Evolutionary conservation across 495 filamentous ascomycete species (phyloP).

Genomic region (Glutinoglossum americanum): DNA sequence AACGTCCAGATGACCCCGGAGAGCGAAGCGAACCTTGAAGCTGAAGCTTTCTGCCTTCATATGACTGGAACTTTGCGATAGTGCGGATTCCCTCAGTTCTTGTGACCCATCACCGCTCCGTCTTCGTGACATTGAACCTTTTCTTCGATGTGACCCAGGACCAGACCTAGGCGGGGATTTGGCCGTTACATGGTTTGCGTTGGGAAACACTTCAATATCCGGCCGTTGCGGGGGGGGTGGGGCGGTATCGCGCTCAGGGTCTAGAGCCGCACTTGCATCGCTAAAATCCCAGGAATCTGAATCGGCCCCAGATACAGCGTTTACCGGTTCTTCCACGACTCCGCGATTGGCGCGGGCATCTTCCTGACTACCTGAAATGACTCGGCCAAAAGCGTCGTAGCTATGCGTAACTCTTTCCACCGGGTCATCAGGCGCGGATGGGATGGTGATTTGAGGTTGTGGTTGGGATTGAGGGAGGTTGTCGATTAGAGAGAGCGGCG

Average conservation of each 20-base stretch:
- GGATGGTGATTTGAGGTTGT: slow-evolving; percentile 11
- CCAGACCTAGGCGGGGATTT: slow-evolving; percentile 55
- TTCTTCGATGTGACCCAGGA: slow-evolving; percentile 54
- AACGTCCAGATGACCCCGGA: slow-evolving; percentile 82
- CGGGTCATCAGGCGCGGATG: slow-evolving; percentile 9
- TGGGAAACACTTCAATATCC: slow-evolving; percentile 70
- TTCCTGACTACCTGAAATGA: not conserved
- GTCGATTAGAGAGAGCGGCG: slow-evolving; percentile 5
- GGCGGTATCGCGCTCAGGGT: slow-evolving; percentile 14
- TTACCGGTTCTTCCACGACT: not conserved
- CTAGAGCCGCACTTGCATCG: slow-evolving; percentile 33
- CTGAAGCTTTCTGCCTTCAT: slow-evolving; percentile 35
- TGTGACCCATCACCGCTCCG: slow-evolving; percentile 33
- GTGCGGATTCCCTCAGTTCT: slow-evolving; percentile 21
- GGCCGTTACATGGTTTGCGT: slow-evolving; percentile 48
- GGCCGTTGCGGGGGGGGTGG: slow-evolving; percentile 34
- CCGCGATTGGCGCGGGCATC: not conserved
- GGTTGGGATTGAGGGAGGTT: slow-evolving; percentile 5
- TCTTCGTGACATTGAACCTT: slow-evolving; percentile 52
- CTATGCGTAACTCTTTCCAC: slow-evolving; percentile 6
- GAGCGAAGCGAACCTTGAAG: slow-evolving; percentile 84
- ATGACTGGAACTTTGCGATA: slow-evolving; percentile 15
- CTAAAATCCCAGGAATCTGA: slow-evolving; percentile 84
- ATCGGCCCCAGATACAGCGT: slow-evolving; percentile 20
- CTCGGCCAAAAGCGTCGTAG: slow-evolving; percentile 4